Percentiles rank a stretch among this genome's conserved stretches.
These are phyloP conservation scores for Rhinocladiella mackenziei DNA, from an alignment of 2,329 filamentous ascomycete species.

Conservation along the genomic window DNA sequence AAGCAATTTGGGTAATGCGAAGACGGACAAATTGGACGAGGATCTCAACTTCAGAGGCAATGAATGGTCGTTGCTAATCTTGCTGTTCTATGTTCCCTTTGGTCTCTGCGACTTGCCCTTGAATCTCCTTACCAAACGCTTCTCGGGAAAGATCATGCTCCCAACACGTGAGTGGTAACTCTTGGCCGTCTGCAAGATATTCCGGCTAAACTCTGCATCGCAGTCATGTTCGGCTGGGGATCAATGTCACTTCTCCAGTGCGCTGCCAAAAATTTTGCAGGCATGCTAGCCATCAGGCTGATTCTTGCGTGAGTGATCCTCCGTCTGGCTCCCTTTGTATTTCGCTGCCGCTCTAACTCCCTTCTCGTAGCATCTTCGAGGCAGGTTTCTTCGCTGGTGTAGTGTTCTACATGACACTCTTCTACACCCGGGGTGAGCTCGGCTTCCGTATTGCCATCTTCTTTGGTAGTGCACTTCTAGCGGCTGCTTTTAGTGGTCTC, in stretches of 20 bases:
- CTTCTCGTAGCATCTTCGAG: background rate
- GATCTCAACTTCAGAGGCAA: constrained; percentile 44
- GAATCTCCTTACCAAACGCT: constrained; percentile 33
- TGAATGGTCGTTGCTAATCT: constrained; percentile 43
- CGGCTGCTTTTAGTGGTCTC: constrained; percentile 61
- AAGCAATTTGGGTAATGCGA: constrained; percentile 48
- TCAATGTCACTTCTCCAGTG: no score
- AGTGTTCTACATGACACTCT: constrained; percentile 37
- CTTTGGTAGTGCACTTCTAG: constrained; percentile 72
- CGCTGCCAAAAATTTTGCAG: no score
- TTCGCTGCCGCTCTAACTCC: no score
- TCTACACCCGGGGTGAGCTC: constrained; percentile 68
- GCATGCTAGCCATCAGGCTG: no score
- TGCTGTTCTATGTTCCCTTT: constrained; percentile 51
- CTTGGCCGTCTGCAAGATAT: constrained; percentile 4
- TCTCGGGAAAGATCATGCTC: background rate
- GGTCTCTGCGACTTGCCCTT: no score
- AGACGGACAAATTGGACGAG: constrained; percentile 47
- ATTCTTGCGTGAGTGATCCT: no score
- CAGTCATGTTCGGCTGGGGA: no score
- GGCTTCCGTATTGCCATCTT: constrained; percentile 68
- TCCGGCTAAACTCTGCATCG: no score
- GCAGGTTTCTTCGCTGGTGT: background rate
- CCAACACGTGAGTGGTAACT: background rate
- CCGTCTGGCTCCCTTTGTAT: no score